These are phyloP conservation scores for Barbarea vulgaris DNA, from an alignment of 345 rosid species.

Conservation along the genomic window DNA sequence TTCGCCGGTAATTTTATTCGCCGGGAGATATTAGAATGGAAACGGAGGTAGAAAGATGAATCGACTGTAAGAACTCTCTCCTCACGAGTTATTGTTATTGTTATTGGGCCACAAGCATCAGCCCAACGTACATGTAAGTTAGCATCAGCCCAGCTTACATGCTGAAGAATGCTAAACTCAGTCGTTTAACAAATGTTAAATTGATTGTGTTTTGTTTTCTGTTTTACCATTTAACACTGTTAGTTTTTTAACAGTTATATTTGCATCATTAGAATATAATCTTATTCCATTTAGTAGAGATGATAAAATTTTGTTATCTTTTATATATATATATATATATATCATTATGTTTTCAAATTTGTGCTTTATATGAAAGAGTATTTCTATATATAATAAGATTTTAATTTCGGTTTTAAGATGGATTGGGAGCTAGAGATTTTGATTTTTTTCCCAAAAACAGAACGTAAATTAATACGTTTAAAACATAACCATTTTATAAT, in stretches of 20 bases:
- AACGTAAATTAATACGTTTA: not conserved
- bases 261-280: not conserved
- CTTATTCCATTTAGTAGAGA: not conserved
- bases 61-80: not conserved
- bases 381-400: not conserved
- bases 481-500: not conserved
- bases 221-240: not conserved
- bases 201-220: not conserved
- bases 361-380: not conserved
- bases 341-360: not conserved
- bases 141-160: slow-evolving; percentile 18
- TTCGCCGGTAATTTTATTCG: slow-evolving; percentile 14
- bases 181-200: not conserved
- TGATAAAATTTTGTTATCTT: not conserved
- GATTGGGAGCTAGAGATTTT: not conserved
- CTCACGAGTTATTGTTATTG: not conserved
- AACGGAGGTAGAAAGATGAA: not conserved
- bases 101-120: slow-evolving; percentile 14
- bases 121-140: too few relatives aligned
- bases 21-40: not conserved
- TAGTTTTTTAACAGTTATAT: not conserved
- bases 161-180: not conserved
- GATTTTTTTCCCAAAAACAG: not conserved
- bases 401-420: not conserved
- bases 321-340: not conserved